Conservation (phyloP, 768 basidiomycete species). For the Boletellus emodensis region DNA sequence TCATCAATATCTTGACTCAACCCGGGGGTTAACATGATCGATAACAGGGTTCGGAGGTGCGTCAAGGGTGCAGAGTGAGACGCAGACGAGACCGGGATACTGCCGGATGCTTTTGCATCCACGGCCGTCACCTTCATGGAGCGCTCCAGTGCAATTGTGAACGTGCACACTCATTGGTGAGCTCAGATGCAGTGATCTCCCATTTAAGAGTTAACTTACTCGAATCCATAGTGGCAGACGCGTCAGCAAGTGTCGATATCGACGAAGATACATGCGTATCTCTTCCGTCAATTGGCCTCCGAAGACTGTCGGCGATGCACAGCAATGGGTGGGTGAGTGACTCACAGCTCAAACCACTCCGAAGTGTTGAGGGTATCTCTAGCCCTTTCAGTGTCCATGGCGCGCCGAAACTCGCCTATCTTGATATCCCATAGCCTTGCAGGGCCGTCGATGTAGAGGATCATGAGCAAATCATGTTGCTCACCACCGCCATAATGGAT, state of each 20-base stretch:
- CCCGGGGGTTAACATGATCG: conserved; percentile 63
- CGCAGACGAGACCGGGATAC: conserved; percentile 37
- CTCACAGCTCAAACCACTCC: conserved; percentile 72
- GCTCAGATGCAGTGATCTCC: conserved; percentile 25
- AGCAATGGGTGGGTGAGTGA: background rate
- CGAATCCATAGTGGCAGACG: conserved; percentile 17
- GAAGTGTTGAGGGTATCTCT: conserved; percentile 68
- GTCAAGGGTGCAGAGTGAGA: conserved; percentile 42
- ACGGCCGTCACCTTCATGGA: conserved; percentile 47
- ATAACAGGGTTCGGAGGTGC: conserved; percentile 57
- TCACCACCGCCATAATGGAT: conserved; percentile 56
- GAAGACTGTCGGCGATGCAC: background rate
- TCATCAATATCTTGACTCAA: conserved; percentile 67
- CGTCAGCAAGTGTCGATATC: conserved; percentile 22
- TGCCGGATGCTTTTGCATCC: conserved; percentile 50
- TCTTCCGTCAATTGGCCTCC: conserved; percentile 27
- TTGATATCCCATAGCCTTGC: conserved; percentile 86
- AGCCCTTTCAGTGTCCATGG: conserved; percentile 72
- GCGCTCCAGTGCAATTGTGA: conserved; percentile 48
- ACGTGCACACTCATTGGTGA: conserved; percentile 40
- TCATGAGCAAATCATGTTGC: conserved; percentile 57
- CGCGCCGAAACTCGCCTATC: conserved; percentile 80
- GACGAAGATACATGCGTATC: conserved; percentile 23
- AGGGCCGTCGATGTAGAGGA: conserved; percentile 71
- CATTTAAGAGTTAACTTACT: conserved; percentile 17